A percentile compares a stretch with the other conserved stretches of the same genome.
phyloP scores from a whole-genome alignment of 495 filamentous ascomycete species.

The Cetradonia linearis region DNA sequence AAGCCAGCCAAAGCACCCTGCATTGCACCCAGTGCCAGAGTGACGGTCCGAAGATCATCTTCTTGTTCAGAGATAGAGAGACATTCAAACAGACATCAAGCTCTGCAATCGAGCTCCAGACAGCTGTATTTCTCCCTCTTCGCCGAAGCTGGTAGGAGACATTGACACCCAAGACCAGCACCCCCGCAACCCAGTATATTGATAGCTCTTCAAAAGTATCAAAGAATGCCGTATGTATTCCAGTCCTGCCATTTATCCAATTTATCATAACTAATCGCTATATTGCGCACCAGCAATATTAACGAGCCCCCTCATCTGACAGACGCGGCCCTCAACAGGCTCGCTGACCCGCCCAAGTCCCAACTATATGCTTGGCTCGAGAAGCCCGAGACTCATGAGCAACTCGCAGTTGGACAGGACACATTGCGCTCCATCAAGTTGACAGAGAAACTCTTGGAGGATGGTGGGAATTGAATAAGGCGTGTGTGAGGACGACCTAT shows the following conservation, averaged over 20 bases:
- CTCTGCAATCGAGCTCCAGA: not conserved
- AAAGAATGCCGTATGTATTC: not conserved
- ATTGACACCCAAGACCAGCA: not conserved
- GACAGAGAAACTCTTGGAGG: not conserved
- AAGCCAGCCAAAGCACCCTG: not conserved
- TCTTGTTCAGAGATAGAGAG: not conserved
- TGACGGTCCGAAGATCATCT: not conserved
- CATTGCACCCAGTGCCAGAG: not conserved
- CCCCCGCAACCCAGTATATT: not conserved
- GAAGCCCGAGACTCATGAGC: slow-evolving; percentile 11
- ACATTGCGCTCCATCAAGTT: not conserved
- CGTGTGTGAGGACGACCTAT: not conserved
- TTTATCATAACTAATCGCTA: not conserved
- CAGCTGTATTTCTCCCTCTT: not conserved
- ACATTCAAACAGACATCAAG: not conserved
- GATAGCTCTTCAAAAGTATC: not conserved
- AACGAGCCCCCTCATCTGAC: not conserved
- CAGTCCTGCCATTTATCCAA: not conserved
- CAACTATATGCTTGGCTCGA: not conserved
- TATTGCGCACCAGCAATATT: not conserved
- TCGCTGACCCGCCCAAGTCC: not conserved
- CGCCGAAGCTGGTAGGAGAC: not conserved
- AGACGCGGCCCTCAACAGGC: not conserved
- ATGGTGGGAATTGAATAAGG: not conserved
- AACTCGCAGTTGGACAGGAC: slow-evolving; percentile 2